A percentile compares a stretch with the other conserved stretches of the same genome.
phyloP scores from a whole-genome alignment of 73 alveolate genomes.

The Paramecium pentaurelia region DNA sequence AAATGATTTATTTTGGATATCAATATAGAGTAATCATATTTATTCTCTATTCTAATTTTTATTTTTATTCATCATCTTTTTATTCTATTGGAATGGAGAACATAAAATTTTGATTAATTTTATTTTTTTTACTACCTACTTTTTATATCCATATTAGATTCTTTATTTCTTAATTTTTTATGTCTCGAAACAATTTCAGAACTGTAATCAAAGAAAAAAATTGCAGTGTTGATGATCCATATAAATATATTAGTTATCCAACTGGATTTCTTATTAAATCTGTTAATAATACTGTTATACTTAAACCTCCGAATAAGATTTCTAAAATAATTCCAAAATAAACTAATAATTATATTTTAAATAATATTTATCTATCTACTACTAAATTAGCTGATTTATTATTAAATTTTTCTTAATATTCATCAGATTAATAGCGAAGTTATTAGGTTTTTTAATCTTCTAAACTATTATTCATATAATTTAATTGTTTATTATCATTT shows the following conservation, averaged over 20 bases:
- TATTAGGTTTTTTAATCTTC: background rate
- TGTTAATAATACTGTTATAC: background rate
- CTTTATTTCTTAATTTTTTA: background rate
- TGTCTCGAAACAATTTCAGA: constrained; percentile 9
- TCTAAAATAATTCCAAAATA: constrained; percentile 14
- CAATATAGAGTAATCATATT: constrained; percentile 25
- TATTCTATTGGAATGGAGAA: background rate
- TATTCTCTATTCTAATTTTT: constrained; percentile 33
- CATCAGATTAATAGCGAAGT: background rate
- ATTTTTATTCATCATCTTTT: background rate
- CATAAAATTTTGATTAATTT: background rate
- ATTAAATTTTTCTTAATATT: background rate
- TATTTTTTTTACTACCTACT: constrained; percentile 24
- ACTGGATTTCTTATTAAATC: background rate
- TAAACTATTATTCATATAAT: background rate
- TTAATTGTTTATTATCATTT: background rate
- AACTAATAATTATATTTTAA: background rate
- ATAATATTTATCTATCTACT: background rate
- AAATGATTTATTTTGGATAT: background rate
- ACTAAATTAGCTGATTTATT: background rate
- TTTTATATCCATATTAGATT: constrained; percentile 34
- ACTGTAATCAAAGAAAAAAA: constrained; percentile 1
- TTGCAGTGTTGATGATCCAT: background rate
- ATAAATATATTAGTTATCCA: background rate
- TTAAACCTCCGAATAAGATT: background rate